Conservation (phyloP, 768 basidiomycete genomes). For the Trametes coccinea region DNA sequence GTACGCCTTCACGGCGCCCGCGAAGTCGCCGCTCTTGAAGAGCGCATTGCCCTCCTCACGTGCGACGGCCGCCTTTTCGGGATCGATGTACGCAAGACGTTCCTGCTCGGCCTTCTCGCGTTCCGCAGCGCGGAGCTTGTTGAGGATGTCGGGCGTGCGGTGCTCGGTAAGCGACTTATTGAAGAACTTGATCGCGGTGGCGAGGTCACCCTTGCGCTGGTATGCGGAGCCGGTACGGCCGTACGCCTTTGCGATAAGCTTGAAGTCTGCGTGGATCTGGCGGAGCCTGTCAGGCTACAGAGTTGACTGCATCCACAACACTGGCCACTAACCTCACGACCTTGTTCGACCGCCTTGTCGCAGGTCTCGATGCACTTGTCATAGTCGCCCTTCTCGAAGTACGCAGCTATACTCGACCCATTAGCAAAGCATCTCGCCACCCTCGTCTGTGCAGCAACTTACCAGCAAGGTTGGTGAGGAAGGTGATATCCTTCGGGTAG, state of each 20-base stretch:
- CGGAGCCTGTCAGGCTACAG: background rate
- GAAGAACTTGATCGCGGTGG: conserved; percentile 84
- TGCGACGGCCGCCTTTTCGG: conserved; percentile 75
- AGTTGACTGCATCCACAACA: background rate
- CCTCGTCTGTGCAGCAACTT: conserved; percentile 22
- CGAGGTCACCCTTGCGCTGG: conserved; percentile 73
- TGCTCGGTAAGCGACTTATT: conserved; percentile 95
- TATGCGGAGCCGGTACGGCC: conserved; percentile 89
- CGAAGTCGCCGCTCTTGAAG: conserved; percentile 94
- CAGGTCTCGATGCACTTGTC: conserved; percentile 89
- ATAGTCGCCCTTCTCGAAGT: conserved; percentile 92
- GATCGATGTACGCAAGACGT: conserved; percentile 83
- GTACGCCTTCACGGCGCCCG: conserved; percentile 87
- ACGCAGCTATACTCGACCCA: conserved; percentile 59
- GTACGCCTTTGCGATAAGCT: conserved; percentile 91
- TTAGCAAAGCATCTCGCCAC: conserved; percentile 1
- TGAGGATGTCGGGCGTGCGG: conserved; percentile 89
- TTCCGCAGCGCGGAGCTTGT: conserved; percentile 86
- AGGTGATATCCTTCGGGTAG: conserved; percentile 92
- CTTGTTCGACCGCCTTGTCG: conserved; percentile 96
- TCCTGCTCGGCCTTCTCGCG: conserved; percentile 76
- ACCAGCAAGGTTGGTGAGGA: conserved; percentile 90
- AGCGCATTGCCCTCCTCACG: conserved; percentile 90
- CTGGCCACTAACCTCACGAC: conserved; percentile 58
- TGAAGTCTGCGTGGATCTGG: conserved; percentile 89